A percentile compares a stretch with the other conserved stretches of the same genome.
phyloP scores from a whole-genome alignment of 176 grass and related monocot species.

The Paspalum notatum region DNA sequence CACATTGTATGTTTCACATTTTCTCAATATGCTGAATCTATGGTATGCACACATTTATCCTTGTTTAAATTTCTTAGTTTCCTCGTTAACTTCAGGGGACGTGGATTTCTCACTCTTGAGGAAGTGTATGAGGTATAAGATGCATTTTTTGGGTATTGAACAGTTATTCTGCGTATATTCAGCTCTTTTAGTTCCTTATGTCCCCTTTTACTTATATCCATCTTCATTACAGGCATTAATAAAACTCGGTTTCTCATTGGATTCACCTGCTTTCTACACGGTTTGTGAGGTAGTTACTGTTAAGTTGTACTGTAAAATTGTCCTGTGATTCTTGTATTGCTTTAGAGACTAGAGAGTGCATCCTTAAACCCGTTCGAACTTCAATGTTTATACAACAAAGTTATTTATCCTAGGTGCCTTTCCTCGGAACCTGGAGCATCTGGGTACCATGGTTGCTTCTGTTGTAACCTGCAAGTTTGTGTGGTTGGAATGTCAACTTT shows the following conservation, averaged over 20 bases:
- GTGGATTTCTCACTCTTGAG: slow-evolving; percentile 80
- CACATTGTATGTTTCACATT: not conserved
- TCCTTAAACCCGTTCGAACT: not conserved
- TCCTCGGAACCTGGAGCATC: slow-evolving; percentile 6
- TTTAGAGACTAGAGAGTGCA: not conserved
- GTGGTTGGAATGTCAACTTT: not conserved
- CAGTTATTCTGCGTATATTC: not conserved
- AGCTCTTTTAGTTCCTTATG: slow-evolving; percentile 1
- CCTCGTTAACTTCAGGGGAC: slow-evolving; percentile 47
- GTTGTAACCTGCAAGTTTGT: not conserved
- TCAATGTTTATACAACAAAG: not conserved
- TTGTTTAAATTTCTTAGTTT: slow-evolving; percentile 18
- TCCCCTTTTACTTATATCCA: not conserved
- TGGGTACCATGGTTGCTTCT: not conserved
- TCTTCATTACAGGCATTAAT: slow-evolving; percentile 54
- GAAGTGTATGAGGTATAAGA: slow-evolving; percentile 65
- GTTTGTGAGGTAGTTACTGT: slow-evolving; percentile 46
- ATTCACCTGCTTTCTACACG: slow-evolving; percentile 47
- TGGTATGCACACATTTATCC: slow-evolving; percentile 1
- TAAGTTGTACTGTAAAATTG: slow-evolving; percentile 5
- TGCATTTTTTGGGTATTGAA: too few species aligned
- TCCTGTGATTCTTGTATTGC: not conserved
- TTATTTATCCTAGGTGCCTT: slow-evolving; percentile 14
- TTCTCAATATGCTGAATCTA: not conserved
- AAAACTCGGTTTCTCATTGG: slow-evolving; percentile 39